Conservation (phyloP, 306 rosid genomes). For the Crataegus laevigata region DNA sequence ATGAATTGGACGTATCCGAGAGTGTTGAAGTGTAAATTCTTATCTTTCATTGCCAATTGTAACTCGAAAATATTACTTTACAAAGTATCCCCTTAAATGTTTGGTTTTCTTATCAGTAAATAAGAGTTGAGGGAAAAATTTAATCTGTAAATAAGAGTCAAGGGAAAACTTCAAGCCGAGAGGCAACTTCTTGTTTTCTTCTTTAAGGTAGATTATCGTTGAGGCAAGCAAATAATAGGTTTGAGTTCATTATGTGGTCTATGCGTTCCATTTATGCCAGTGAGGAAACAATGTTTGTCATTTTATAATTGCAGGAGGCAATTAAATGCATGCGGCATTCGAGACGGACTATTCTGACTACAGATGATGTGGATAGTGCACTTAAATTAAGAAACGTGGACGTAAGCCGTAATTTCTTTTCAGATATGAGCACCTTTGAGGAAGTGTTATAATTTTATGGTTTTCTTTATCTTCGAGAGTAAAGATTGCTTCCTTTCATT, state of each 20-base stretch:
- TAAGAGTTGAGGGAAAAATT: neutral
- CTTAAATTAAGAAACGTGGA: constrained; percentile 79
- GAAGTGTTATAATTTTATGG: neutral
- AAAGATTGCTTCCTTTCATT: neutral
- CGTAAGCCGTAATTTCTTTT: constrained; percentile 31
- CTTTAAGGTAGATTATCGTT: neutral
- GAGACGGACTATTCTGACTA: constrained; percentile 51
- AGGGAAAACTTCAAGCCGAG: neutral
- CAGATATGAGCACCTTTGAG: neutral
- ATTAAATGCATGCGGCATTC: constrained; percentile 95
- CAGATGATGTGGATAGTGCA: constrained; percentile 80
- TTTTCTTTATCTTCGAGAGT: neutral
- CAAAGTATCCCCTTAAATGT: neutral
- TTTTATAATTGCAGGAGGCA: constrained; percentile 58
- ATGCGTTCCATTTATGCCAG: neutral
- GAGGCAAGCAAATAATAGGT: neutral
- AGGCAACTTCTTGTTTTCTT: neutral
- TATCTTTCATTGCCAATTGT: neutral
- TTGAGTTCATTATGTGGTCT: neutral
- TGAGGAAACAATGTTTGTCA: constrained; percentile 1
- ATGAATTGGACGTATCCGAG: neutral
- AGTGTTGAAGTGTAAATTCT: neutral
- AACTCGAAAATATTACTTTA: neutral
- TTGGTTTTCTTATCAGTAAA: neutral
- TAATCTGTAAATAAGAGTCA: too few species aligned